Base-by-base conservation (phyloP, 2,329 filamentous ascomycete genomes). In the Sporothrix inflata region DNA sequence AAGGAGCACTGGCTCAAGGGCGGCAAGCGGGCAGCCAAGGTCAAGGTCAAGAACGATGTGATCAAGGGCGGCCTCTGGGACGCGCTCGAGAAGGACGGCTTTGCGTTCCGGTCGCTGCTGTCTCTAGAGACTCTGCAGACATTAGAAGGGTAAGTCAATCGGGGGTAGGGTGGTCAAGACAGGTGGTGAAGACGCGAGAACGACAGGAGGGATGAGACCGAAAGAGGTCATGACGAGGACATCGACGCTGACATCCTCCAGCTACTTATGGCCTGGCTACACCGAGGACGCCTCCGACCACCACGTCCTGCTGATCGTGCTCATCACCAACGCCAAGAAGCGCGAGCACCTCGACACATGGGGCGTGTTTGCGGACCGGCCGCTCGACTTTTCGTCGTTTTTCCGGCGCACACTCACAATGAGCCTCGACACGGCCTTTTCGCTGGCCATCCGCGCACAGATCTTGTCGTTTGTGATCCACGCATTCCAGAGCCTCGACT, bases 201-300 rank as follows among this genome's bases (percentile, higher is more conserved):
- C 19, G 47, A 19, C 16, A 30, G 9, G 30, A 49, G 40, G 14
- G 40, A 49, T 11, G 42, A 4, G 21, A 6, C 21, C 40, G 40
- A 21, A 27, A 71, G 5, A 27, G 4, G 42, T 1, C n/a, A 24
- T 5, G 1, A 49, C 21, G 57, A 45, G 19, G 6, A 14, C 30
- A 9, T 51, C 51, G 12, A 45, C 45, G 38, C 71, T 55, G 53
- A 49, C 63, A 70, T n/a, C 40, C 19, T 72, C 74, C 74, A 93
- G 93, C 79, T 98, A 97, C 79, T 87, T 99, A 38, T 99, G 96
- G 96, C 96, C 96, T 61, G 93, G 92, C 69, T 99, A 97, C 80
- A 90, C 88, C 14, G 93, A 97, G 75, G 90, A 96, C 77, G 90
- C 94, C 4, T 97, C 95, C 42, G 97, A 99, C 80, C 91, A 94